These are phyloP conservation scores for Dentipellis fragilis DNA, from an alignment of 768 basidiomycete species.

Conservation along the genomic window DNA sequence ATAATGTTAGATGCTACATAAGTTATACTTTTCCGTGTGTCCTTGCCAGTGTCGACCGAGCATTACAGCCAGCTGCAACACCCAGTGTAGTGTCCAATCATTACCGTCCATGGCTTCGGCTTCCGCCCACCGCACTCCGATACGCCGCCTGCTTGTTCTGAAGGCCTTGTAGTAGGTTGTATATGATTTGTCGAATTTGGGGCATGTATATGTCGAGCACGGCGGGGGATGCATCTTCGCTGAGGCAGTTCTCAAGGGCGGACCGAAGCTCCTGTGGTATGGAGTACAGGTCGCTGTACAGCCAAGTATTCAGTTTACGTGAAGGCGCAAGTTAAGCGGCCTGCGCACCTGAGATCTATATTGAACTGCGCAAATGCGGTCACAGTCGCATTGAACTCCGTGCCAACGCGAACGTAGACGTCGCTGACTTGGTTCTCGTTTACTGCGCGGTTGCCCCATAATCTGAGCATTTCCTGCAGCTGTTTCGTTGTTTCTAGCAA, in stretches of 20 bases:
- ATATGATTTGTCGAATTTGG: conserved; percentile 25
- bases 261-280: conserved; percentile 28
- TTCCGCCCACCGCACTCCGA: conserved; percentile 16
- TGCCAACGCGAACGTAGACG: conserved; percentile 81
- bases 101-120: neutral
- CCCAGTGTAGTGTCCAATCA: too few species aligned
- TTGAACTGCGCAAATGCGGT: conserved; percentile 62
- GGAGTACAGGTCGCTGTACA: conserved; percentile 28
- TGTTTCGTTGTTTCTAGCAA: conserved; percentile 78
- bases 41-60: too few species aligned
- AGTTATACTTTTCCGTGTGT: too few species aligned
- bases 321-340: conserved; percentile 3
- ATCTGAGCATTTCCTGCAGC: conserved; percentile 61
- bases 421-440: conserved; percentile 73
- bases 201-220: conserved; percentile 29
- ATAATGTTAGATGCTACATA: too few species aligned
- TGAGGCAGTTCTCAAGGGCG: conserved; percentile 34
- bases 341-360: conserved; percentile 67
- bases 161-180: conserved; percentile 30
- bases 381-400: conserved; percentile 77
- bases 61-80: too few species aligned
- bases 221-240: conserved; percentile 27
- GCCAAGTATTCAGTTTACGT: conserved; percentile 1
- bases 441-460: conserved; percentile 55
- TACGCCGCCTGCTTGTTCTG: conserved; percentile 33